These are phyloP conservation scores for Microcos paniculata DNA, from an alignment of 345 rosid species.

Conservation along the genomic window DNA sequence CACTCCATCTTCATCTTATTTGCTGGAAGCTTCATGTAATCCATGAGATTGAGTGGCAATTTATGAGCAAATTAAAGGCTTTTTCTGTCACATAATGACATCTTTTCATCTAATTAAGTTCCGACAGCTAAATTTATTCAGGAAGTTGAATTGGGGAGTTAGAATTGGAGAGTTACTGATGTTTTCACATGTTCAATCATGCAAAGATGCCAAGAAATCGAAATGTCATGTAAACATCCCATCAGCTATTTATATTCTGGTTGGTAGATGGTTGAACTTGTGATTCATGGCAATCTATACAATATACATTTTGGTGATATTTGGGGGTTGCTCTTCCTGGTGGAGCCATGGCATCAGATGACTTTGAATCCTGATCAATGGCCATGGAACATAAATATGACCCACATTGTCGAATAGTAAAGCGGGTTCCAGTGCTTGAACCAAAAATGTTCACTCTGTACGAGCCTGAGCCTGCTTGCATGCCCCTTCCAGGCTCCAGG, in stretches of 20 bases:
- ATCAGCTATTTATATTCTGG: neutral
- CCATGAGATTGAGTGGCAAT: too few relatives aligned
- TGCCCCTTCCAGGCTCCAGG: neutral
- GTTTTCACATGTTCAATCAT: conserved; percentile 2
- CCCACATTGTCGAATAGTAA: neutral
- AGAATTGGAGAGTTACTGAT: neutral
- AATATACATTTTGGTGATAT: neutral
- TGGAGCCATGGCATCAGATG: conserved; percentile 1
- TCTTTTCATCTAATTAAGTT: neutral
- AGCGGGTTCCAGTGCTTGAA: conserved; percentile 18
- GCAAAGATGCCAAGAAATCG: neutral
- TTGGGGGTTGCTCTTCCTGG: neutral
- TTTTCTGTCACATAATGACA: neutral
- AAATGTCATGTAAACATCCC: neutral
- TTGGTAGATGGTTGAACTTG: conserved; percentile 6
- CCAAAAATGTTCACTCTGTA: neutral
- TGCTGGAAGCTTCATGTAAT: neutral
- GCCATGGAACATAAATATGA: neutral
- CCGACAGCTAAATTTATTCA: neutral
- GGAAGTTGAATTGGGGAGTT: neutral
- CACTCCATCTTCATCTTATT: neutral
- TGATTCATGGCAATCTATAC: neutral
- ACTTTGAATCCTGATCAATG: neutral
- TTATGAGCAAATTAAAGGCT: too few relatives aligned
- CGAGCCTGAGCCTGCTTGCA: neutral